phyloP scores from a whole-genome alignment of 805 yeast genomes.

The Wickerhamomyces silvicola region DNA sequence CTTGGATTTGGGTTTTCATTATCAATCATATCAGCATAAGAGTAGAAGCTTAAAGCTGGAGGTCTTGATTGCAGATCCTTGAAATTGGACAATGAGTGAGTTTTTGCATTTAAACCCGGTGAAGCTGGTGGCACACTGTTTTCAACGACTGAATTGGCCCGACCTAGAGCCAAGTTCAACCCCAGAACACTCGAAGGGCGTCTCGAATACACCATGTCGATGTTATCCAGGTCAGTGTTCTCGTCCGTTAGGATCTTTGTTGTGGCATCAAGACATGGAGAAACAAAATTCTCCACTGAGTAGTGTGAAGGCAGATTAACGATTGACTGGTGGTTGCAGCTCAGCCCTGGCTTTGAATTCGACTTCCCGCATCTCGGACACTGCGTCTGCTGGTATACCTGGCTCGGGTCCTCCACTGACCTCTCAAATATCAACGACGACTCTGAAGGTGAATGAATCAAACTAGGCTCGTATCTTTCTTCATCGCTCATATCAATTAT shows the following conservation, averaged over 20 bases:
- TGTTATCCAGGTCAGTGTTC: slow-evolving; percentile 54
- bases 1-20: slow-evolving; percentile 55
- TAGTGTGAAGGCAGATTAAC: slow-evolving; percentile 31
- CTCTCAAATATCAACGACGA: slow-evolving; percentile 57
- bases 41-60: slow-evolving; percentile 43
- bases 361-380: slow-evolving; percentile 22
- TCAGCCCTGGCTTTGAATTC: slow-evolving; percentile 13
- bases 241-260: slow-evolving; percentile 53
- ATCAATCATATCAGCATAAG: slow-evolving; percentile 74
- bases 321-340: slow-evolving; percentile 24
- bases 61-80: slow-evolving; percentile 19
- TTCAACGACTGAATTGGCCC: slow-evolving; percentile 26
- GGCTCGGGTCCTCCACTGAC: slow-evolving; percentile 52
- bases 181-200: slow-evolving; percentile 52
- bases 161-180: slow-evolving; percentile 31
- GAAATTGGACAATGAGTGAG: slow-evolving; percentile 19
- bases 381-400: slow-evolving; percentile 18
- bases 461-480: slow-evolving; percentile 1
- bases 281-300: slow-evolving; percentile 59
- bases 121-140: slow-evolving; percentile 11
- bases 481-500: slow-evolving; percentile 3
- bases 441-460: slow-evolving; percentile 11
- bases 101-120: slow-evolving; percentile 12
- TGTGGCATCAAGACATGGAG: slow-evolving; percentile 80
- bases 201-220: slow-evolving; percentile 64